phyloP scores from a whole-genome alignment of 1,139 yeast genomes.

The Saccharomyces hybrid region DNA sequence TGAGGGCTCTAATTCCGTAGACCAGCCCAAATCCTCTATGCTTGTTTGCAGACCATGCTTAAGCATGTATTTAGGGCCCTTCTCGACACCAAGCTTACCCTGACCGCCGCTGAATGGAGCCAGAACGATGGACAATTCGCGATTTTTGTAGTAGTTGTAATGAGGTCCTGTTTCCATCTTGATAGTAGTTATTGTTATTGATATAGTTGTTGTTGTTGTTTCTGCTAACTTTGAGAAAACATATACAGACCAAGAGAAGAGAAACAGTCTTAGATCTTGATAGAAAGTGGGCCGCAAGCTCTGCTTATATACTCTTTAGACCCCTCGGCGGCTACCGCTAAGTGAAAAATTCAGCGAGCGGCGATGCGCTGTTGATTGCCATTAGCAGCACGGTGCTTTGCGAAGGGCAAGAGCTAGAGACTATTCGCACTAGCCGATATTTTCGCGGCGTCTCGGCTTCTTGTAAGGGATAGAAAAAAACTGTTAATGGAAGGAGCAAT shows the following conservation, averaged over 20 bases:
- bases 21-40: constrained; percentile 67
- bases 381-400: neutral
- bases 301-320: neutral
- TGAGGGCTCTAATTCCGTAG: constrained; percentile 48
- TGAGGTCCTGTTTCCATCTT: constrained; percentile 15
- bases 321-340: neutral
- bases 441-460: neutral
- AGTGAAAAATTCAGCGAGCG: neutral
- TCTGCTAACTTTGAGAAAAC: neutral
- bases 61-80: constrained; percentile 78
- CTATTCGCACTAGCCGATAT: neutral
- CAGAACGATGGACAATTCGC: constrained; percentile 54
- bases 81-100: constrained; percentile 86
- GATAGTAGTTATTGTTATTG: neutral
- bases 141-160: constrained; percentile 48
- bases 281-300: neutral
- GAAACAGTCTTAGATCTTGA: neutral
- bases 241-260: neutral
- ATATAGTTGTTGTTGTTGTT: neutral
- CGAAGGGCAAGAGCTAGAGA: neutral
- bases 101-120: constrained; percentile 98
- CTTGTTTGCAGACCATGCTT: constrained; percentile 63
- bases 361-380: neutral
- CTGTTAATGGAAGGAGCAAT: neutral
- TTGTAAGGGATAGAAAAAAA: neutral